phyloP scores from a whole-genome alignment of 176 grass and related monocot species.

The Microstegium vimineum region DNA sequence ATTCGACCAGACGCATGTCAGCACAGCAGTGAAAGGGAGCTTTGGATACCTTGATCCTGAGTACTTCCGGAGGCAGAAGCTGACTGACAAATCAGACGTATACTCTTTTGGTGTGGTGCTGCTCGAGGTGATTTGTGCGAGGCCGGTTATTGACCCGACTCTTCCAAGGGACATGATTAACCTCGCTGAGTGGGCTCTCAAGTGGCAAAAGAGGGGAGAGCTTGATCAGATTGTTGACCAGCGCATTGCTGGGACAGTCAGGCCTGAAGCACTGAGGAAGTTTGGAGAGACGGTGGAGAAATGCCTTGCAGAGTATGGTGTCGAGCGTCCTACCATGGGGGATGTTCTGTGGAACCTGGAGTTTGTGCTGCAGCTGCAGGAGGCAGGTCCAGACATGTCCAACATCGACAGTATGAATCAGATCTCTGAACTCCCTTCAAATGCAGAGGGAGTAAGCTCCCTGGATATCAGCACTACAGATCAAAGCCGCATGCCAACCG shows the following conservation, averaged over 20 bases:
- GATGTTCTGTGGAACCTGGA: conserved; percentile 96
- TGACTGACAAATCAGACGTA: conserved; percentile 93
- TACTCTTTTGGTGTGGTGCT: conserved; percentile 95
- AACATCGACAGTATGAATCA: conserved; percentile 80
- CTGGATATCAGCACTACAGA: conserved; percentile 39
- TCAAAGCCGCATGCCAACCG: conserved; percentile 14
- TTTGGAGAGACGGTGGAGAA: conserved; percentile 83
- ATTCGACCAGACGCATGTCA: conserved; percentile 90
- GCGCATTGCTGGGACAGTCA: conserved; percentile 55
- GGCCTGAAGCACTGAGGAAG: conserved; percentile 62
- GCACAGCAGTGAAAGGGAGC: conserved; percentile 91
- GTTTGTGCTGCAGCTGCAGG: conserved; percentile 88
- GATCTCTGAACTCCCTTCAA: conserved; percentile 46
- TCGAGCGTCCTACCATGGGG: conserved; percentile 81
- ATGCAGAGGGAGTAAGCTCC: conserved; percentile 38
- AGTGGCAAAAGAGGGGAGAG: conserved; percentile 85
- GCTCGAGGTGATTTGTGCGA: conserved; percentile 82
- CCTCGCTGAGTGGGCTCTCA: conserved; percentile 80
- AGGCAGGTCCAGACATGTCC: conserved; percentile 63
- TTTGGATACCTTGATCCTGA: conserved; percentile 94
- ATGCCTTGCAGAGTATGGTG: conserved; percentile 74
- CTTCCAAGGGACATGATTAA: conserved; percentile 88
- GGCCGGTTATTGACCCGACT: conserved; percentile 73
- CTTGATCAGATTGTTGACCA: conserved; percentile 70
- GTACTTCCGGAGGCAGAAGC: conserved; percentile 89